Percentiles rank a stretch among this genome's conserved stretches.
Evolutionary conservation across 257 asterid species (phyloP).

Genomic region (Osmanthus fragrans): DNA sequence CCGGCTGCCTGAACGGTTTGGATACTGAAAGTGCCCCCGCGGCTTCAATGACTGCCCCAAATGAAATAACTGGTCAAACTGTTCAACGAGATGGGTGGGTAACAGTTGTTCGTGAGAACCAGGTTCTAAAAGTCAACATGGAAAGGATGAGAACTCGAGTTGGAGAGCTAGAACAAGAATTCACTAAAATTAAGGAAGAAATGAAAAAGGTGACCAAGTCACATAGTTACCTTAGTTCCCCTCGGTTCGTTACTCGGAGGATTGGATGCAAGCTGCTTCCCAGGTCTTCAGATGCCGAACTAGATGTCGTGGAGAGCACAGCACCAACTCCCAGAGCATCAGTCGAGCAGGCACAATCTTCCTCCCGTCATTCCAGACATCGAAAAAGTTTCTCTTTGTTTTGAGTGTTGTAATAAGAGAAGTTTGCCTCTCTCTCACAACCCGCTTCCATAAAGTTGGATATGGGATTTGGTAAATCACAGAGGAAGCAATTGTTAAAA

Average conservation of each 20-base stretch:
- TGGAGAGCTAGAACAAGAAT: constrained; percentile 87
- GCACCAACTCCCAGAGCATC: constrained; percentile 66
- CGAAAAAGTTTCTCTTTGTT: constrained; percentile 62
- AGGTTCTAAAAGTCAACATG: constrained; percentile 73
- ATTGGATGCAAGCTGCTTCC: constrained; percentile 62
- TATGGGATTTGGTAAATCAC: neutral
- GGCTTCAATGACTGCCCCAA: constrained; percentile 22
- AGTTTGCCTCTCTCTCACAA: neutral
- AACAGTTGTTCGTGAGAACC: constrained; percentile 79
- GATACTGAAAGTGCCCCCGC: constrained; percentile 72
- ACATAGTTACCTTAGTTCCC: constrained; percentile 60
- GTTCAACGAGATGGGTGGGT: constrained; percentile 88
- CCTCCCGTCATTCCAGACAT: constrained; percentile 42
- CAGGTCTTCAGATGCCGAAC: constrained; percentile 52
- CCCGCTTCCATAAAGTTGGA: neutral
- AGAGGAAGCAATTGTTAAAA: neutral
- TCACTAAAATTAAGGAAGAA: constrained; percentile 70
- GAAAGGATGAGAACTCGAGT: constrained; percentile 84
- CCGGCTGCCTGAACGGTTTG: constrained; percentile 59
- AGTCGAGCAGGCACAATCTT: constrained; percentile 44
- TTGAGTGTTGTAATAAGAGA: constrained; percentile 28
- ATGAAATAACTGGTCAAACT: constrained; percentile 34
- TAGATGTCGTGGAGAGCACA: constrained; percentile 55
- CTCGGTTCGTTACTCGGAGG: constrained; percentile 43
- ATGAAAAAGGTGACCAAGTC: constrained; percentile 78